A percentile compares a stretch with the other conserved stretches of the same genome.
These are phyloP conservation scores for Hirsutella minnesotensis DNA, from an alignment of 2,329 filamentous ascomycete species.

Conservation along the genomic window DNA sequence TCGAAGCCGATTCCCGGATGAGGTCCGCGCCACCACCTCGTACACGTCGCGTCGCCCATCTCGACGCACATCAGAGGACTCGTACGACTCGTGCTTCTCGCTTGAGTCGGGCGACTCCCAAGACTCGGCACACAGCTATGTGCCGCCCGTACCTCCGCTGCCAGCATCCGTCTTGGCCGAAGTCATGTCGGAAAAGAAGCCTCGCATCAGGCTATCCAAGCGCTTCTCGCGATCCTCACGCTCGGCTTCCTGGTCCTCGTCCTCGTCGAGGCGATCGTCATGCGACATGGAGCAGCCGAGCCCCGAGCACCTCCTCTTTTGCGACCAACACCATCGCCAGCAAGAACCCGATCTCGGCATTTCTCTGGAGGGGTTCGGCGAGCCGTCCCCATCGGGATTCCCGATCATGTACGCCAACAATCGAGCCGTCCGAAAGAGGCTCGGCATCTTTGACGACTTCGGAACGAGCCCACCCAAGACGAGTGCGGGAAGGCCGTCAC, in stretches of 20 bases:
- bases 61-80: conserved; percentile 1
- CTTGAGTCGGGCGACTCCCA: not conserved
- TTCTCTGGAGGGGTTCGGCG: not conserved
- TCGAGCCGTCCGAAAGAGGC: conserved; percentile 1
- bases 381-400: not conserved
- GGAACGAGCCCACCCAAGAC: not conserved
- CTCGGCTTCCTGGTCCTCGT: conserved; percentile 1
- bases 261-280: conserved; percentile 1
- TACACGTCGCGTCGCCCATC: not conserved
- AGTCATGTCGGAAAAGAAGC: not conserved
- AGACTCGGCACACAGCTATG: not conserved
- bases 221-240: not conserved
- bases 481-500: not conserved
- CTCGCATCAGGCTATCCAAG: conserved; percentile 1
- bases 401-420: conserved; percentile 1
- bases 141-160: not conserved
- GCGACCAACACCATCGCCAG: not conserved
- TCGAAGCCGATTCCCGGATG: not conserved
- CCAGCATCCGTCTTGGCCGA: not conserved
- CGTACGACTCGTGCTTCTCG: not conserved
- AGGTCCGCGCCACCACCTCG: not conserved
- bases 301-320: not conserved
- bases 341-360: not conserved
- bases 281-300: not conserved
- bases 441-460: conserved; percentile 1